phyloP scores from a whole-genome alignment of 2,329 filamentous ascomycete species.

The Fusarium udum region DNA sequence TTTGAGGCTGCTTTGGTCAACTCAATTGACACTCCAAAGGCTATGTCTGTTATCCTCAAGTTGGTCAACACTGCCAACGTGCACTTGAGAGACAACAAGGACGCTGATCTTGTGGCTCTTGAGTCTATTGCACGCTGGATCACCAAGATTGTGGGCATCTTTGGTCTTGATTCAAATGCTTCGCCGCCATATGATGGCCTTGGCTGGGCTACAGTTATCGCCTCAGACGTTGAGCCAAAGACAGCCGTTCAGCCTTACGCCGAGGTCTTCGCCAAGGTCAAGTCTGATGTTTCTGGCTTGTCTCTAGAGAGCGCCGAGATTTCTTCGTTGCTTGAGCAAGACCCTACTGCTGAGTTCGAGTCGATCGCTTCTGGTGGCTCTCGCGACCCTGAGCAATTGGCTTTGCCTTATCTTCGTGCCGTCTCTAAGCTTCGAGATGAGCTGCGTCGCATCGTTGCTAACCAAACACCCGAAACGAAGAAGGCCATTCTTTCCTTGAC shows the following conservation, averaged over 20 bases:
- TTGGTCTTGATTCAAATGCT: slow-evolving; percentile 79
- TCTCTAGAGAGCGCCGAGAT: slow-evolving; percentile 60
- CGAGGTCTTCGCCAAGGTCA: slow-evolving; percentile 56
- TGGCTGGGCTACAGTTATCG: slow-evolving; percentile 61
- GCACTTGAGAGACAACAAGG: slow-evolving; percentile 59
- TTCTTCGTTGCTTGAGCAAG: slow-evolving; percentile 53
- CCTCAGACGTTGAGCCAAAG: slow-evolving; percentile 54
- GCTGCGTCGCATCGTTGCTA: slow-evolving; percentile 64
- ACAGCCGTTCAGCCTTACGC: slow-evolving; percentile 59
- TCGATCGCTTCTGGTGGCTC: slow-evolving; percentile 56
- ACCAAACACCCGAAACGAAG: slow-evolving; percentile 60
- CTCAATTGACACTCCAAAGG: slow-evolving; percentile 86
- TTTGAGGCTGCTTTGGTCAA: slow-evolving; percentile 73
- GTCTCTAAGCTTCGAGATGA: slow-evolving; percentile 69
- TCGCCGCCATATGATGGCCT: slow-evolving; percentile 63
- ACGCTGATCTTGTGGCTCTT: slow-evolving; percentile 57
- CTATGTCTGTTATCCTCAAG: slow-evolving; percentile 80
- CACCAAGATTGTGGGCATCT: slow-evolving; percentile 83
- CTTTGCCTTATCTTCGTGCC: slow-evolving; percentile 64
- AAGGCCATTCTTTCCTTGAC: slow-evolving; percentile 80
- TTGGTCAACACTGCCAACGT: slow-evolving; percentile 82
- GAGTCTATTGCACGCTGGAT: slow-evolving; percentile 77
- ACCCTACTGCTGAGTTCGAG: slow-evolving; percentile 59
- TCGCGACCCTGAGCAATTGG: slow-evolving; percentile 62
- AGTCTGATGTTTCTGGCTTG: slow-evolving; percentile 57